Conservation (phyloP, 345 rosid species). For the Corymbia maculata region DNA sequence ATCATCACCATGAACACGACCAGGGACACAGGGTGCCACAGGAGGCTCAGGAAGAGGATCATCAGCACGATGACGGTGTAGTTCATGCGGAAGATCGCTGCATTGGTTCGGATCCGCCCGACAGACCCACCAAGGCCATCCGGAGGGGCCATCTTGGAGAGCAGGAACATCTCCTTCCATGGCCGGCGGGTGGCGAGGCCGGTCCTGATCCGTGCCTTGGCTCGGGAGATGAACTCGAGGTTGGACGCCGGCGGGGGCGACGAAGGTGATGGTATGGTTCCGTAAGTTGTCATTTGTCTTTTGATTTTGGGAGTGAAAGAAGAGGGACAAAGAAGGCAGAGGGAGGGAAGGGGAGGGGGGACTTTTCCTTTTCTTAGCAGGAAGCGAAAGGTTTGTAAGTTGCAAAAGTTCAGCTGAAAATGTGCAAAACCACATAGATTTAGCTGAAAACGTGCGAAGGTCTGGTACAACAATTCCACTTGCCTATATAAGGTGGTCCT, state of each 20-base stretch:
- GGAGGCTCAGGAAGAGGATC: slow-evolving; percentile 35
- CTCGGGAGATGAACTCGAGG: slow-evolving; percentile 8
- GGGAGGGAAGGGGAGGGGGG: background rate
- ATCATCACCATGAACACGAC: slow-evolving; percentile 26
- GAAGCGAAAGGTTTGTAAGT: background rate
- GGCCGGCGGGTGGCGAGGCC: slow-evolving; percentile 32
- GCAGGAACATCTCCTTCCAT: slow-evolving; percentile 48
- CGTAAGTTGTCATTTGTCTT: background rate
- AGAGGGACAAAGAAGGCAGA: background rate
- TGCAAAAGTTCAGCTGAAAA: background rate
- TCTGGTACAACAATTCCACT: background rate
- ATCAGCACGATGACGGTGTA: slow-evolving; percentile 21
- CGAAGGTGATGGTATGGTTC: slow-evolving; percentile 31
- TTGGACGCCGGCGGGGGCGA: slow-evolving; percentile 26
- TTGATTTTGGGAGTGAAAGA: background rate
- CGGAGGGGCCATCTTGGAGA: slow-evolving; percentile 29
- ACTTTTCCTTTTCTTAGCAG: background rate
- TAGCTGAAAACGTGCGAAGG: background rate
- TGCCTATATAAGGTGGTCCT: background rate
- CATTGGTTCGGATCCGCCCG: slow-evolving; percentile 26
- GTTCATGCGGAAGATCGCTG: slow-evolving; percentile 29
- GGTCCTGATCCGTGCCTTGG: slow-evolving; percentile 28
- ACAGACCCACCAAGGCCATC: slow-evolving; percentile 7
- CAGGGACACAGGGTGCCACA: slow-evolving; percentile 51
- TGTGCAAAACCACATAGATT: background rate